Base-by-base conservation (phyloP, 768 basidiomycete genomes). In the Amyloporia xantha region DNA sequence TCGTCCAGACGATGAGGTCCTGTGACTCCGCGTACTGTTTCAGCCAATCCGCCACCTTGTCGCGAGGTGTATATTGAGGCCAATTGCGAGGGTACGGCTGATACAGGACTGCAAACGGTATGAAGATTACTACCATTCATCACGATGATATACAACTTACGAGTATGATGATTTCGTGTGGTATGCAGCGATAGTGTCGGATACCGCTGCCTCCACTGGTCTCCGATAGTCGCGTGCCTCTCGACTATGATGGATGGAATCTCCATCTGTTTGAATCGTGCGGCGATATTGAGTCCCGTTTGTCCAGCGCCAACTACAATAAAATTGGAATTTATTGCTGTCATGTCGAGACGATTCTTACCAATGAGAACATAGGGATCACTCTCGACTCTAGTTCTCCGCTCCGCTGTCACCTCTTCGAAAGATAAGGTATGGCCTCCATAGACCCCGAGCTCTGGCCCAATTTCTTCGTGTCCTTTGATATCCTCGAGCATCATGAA, bases 1-100 rank as follows among this genome's bases (percentile, higher is more conserved):
- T 59, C 11, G 66, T 72, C 74, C 75, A 77, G 3, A 75, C 64
- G 7, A 67, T 58, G 10, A 76, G 59, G 44, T 76, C 75, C 51
- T 72, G 72, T 4, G 62, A 57, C 4, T 55, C 44, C 1, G 60
- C 68, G 49, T 76, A 75, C 17, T 67, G 62, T 54, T 75, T 71
- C 12, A 76, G 47, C 71, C 71, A 75, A 55, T 70, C 62, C 0
- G 71, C 74, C 6, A 75, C 37, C 51, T 73, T 74, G 47, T 68
- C 68, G 12, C 64, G 63, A 4, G 73, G 68, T 1, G 68, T 70
- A 49, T 62, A 75, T 17, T 59, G 58, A 1, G 73, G 73, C 70
- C 69, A 74, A 25, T 59, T 72, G 12, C 53, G 40, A 0, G 73
- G 71, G 47, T 56, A 72, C 0, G 67, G 54, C 41, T 68, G 65